Evolutionary conservation across 192 early-diverging fungal species (phyloP).

Genomic region (Ambispora gerdemannii): DNA sequence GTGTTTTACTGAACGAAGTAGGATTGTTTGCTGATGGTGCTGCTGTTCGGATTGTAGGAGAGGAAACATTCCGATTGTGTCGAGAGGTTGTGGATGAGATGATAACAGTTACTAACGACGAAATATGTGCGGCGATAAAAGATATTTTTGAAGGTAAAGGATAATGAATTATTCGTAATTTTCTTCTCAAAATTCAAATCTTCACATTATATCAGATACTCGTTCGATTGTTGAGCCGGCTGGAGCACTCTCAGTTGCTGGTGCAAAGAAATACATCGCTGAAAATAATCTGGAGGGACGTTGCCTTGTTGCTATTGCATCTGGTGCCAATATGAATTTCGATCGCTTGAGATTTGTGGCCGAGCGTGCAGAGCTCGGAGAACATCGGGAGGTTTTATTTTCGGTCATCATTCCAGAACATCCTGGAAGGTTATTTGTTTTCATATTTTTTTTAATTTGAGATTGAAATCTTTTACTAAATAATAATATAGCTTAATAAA

Average conservation of each 20-base stretch:
- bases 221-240: slow-evolving; percentile 96
- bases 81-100: slow-evolving; percentile 83
- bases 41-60: slow-evolving; percentile 87
- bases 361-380: slow-evolving; percentile 93
- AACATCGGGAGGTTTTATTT: slow-evolving; percentile 86
- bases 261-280: slow-evolving; percentile 76
- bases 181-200: background rate
- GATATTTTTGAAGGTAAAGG: slow-evolving; percentile 69
- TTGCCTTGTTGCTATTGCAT: slow-evolving; percentile 74
- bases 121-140: slow-evolving; percentile 92
- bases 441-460: background rate
- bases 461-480: background rate
- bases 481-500: too few species aligned
- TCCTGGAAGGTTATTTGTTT: slow-evolving; percentile 61
- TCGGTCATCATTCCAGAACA: slow-evolving; percentile 89
- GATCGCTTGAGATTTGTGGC: slow-evolving; percentile 96
- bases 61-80: slow-evolving; percentile 83
- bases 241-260: slow-evolving; percentile 86
- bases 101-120: slow-evolving; percentile 89
- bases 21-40: slow-evolving; percentile 98
- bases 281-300: slow-evolving; percentile 49
- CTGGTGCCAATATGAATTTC: slow-evolving; percentile 99
- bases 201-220: slow-evolving; percentile 57
- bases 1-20: slow-evolving; percentile 72
- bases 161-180: background rate